These are phyloP conservation scores for Lachnum nothofagi DNA, from an alignment of 2,329 filamentous ascomycete species.

Conservation along the genomic window DNA sequence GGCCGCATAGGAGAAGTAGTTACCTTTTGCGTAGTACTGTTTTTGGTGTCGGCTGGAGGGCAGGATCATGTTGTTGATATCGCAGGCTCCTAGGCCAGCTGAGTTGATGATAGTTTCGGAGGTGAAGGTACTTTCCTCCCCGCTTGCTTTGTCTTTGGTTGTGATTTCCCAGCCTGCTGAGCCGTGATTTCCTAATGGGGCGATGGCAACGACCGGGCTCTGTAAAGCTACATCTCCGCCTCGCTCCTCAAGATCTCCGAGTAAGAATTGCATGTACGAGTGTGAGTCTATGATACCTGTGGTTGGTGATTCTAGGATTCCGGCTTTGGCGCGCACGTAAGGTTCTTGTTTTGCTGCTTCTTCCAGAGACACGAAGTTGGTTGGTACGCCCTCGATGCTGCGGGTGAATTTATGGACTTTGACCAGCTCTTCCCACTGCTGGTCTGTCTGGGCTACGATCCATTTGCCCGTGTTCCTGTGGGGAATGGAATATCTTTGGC, in stretches of 20 bases:
- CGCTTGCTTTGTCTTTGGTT: conserved; percentile 43
- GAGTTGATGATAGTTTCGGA: conserved; percentile 76
- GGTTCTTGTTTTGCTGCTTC: conserved; percentile 67
- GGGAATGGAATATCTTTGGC: conserved; percentile 59
- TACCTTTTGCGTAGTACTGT: conserved; percentile 85
- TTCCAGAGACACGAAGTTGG: conserved; percentile 58
- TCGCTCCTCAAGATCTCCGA: conserved; percentile 68
- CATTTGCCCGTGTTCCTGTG: conserved; percentile 81
- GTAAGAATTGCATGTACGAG: conserved; percentile 72
- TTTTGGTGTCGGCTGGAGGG: conserved; percentile 49
- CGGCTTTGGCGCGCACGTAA: conserved; percentile 64
- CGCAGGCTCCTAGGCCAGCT: conserved; percentile 73
- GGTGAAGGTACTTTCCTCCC: conserved; percentile 56
- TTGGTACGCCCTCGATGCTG: conserved; percentile 54
- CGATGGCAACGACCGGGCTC: conserved; percentile 58
- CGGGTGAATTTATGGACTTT: conserved; percentile 43
- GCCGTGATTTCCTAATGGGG: conserved; percentile 37
- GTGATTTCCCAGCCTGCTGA: conserved; percentile 64
- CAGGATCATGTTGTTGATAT: conserved; percentile 76
- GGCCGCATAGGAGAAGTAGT: conserved; percentile 80
- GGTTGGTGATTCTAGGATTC: conserved; percentile 74
- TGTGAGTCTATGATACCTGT: conserved; percentile 93
- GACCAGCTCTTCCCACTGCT: conserved; percentile 50
- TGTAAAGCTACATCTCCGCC: conserved; percentile 71
- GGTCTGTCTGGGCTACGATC: conserved; percentile 80